Evolutionary conservation across 176 grass and related monocot genomes (phyloP).

Genomic region (Aegilops longissima): DNA sequence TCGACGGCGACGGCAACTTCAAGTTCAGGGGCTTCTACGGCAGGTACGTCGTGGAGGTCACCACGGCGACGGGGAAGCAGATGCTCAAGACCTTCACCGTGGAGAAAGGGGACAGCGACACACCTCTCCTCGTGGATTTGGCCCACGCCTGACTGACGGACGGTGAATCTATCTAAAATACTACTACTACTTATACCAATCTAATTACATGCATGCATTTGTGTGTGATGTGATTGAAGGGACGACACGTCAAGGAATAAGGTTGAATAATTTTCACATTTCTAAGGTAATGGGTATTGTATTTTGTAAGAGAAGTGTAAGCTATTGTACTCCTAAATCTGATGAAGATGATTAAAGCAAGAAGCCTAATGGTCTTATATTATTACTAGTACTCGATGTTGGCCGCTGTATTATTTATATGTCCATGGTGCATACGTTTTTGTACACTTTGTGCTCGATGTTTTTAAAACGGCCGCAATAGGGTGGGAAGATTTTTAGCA

Average conservation of each 20-base stretch:
- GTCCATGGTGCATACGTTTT: no score
- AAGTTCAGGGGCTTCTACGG: conserved; percentile 58
- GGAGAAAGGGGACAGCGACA: conserved; percentile 40
- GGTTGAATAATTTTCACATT: not conserved
- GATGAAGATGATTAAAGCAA: not conserved
- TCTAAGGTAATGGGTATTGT: not conserved
- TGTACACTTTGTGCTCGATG: no score
- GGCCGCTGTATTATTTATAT: no score
- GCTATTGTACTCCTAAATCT: not conserved
- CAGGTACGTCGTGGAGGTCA: conserved; percentile 36
- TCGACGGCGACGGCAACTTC: conserved; percentile 30
- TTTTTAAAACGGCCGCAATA: no score
- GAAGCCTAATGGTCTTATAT: no score
- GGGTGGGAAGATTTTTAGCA: no score
- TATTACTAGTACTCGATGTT: no score
- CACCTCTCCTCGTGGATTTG: conserved; percentile 21
- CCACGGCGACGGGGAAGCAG: conserved; percentile 5
- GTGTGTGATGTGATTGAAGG: no score
- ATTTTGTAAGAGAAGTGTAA: not conserved
- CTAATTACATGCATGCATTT: not conserved
- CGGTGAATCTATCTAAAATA: not conserved
- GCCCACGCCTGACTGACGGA: not conserved
- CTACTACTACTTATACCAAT: not conserved
- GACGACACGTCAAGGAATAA: not conserved
- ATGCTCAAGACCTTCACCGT: conserved; percentile 44